phyloP scores from a whole-genome alignment of 1,284 basidiomycete genomes.

The Melampsora larici-populina region DNA sequence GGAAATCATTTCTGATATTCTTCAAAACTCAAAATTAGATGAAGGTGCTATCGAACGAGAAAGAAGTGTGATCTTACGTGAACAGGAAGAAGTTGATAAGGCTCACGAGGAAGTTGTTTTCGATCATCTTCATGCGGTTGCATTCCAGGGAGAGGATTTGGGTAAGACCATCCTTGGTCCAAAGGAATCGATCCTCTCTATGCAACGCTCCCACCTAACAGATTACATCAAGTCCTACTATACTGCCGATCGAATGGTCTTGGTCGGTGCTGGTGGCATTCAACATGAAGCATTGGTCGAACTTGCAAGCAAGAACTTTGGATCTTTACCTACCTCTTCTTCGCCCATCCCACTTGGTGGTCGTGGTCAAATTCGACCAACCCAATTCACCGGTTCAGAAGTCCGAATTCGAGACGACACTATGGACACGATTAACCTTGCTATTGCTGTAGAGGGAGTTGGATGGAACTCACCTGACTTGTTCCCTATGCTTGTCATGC shows the following conservation, averaged over 20 bases:
- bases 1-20: conserved; percentile 96
- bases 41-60: conserved; percentile 84
- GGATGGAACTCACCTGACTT: conserved; percentile 98
- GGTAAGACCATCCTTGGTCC: conserved; percentile 97
- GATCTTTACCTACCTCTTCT: conserved; percentile 76
- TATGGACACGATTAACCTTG: conserved; percentile 81
- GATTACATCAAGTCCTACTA: conserved; percentile 97
- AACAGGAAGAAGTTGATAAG: conserved; percentile 99
- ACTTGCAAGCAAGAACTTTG: conserved; percentile 91
- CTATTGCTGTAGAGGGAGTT: conserved; percentile 95
- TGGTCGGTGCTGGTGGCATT: conserved; percentile 94
- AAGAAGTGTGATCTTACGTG: conserved; percentile 91
- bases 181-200: conserved; percentile 92
- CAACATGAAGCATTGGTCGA: conserved; percentile 89
- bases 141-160: conserved; percentile 87
- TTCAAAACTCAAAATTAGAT: conserved; percentile 96
- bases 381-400: conserved; percentile 88
- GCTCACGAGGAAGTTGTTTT: conserved; percentile 98
- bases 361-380: conserved; percentile 58
- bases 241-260: conserved; percentile 96
- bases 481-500: conserved; percentile 99
- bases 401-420: conserved; percentile 94
- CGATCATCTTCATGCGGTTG: conserved; percentile 93
- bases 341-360: conserved; percentile 81
- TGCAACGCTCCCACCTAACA: conserved; percentile 82